Evolutionary conservation across 768 basidiomycete species (phyloP).

Genomic region (Boletus rufocinnamomeus): DNA sequence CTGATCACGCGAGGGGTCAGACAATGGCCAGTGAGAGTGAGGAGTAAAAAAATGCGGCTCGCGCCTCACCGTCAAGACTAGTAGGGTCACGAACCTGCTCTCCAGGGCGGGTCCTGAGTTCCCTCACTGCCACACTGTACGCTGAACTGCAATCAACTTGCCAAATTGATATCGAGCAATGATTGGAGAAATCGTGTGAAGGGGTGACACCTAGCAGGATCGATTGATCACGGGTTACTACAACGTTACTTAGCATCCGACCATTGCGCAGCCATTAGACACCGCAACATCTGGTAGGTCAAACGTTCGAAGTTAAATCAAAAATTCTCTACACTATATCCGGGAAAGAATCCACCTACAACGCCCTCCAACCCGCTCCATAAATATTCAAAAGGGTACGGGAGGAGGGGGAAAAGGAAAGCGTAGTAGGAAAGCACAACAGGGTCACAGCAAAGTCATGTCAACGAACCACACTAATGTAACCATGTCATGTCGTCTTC

Average conservation of each 20-base stretch:
- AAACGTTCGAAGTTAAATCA: background rate
- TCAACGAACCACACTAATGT: background rate
- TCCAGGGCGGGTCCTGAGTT: background rate
- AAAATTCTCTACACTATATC: background rate
- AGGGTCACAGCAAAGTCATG: background rate
- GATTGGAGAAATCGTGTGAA: too few species aligned
- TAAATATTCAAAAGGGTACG: background rate
- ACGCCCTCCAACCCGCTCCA: background rate
- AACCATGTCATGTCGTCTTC: constrained; percentile 10
- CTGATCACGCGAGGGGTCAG: too few species aligned
- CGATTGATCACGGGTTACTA: too few species aligned
- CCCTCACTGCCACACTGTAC: background rate
- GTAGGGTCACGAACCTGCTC: background rate
- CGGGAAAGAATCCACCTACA: background rate
- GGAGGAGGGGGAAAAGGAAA: background rate
- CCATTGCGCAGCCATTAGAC: background rate
- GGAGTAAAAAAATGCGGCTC: background rate
- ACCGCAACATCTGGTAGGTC: background rate
- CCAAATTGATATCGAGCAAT: too few species aligned
- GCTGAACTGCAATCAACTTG: too few species aligned
- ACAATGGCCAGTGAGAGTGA: too few species aligned
- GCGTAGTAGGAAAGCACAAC: background rate
- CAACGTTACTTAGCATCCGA: too few species aligned
- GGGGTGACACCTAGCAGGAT: too few species aligned
- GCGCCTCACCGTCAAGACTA: background rate